phyloP scores from a whole-genome alignment of 345 rosid species.

The Pugionium cornutum region DNA sequence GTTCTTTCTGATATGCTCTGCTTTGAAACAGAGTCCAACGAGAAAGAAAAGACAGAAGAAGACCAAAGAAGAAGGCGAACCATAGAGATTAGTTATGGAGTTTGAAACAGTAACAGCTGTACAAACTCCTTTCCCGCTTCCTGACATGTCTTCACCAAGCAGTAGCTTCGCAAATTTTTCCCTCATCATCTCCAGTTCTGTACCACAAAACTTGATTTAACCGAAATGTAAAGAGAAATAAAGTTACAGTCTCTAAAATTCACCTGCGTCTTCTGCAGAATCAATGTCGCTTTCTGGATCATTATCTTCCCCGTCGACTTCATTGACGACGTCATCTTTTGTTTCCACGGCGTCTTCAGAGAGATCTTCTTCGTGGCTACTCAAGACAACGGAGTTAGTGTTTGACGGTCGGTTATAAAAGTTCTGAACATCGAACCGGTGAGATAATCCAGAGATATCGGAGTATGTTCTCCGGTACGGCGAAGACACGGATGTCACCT shows the following conservation, averaged over 20 bases:
- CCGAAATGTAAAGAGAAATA: neutral
- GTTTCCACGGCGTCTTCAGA: conserved; percentile 32
- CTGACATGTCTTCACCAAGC: conserved; percentile 52
- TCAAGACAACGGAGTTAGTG: conserved; percentile 23
- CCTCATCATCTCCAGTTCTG: conserved; percentile 77
- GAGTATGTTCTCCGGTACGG: conserved; percentile 37
- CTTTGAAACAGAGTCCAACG: conserved; percentile 11
- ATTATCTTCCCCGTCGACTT: neutral
- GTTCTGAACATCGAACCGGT: neutral
- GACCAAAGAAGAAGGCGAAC: conserved; percentile 37
- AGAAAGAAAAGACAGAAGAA: too few relatives aligned
- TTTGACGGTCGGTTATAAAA: conserved; percentile 35
- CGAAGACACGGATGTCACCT: neutral
- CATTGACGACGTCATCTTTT: conserved; percentile 9
- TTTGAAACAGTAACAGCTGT: conserved; percentile 84
- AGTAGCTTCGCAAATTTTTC: conserved; percentile 74
- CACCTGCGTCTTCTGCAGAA: conserved; percentile 39
- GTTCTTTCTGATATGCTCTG: neutral
- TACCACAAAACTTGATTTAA: neutral
- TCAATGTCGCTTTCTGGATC: conserved; percentile 36
- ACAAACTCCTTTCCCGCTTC: conserved; percentile 86
- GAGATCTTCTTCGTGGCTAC: conserved; percentile 36
- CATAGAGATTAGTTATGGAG: conserved; percentile 84
- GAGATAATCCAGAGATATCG: conserved; percentile 54
- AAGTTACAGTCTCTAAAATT: neutral